Evolutionary conservation across 2,329 filamentous ascomycete species (phyloP), one percentile per base, ranked within the genome.

Genomic region (Keithomyces neogunnii): DNA sequence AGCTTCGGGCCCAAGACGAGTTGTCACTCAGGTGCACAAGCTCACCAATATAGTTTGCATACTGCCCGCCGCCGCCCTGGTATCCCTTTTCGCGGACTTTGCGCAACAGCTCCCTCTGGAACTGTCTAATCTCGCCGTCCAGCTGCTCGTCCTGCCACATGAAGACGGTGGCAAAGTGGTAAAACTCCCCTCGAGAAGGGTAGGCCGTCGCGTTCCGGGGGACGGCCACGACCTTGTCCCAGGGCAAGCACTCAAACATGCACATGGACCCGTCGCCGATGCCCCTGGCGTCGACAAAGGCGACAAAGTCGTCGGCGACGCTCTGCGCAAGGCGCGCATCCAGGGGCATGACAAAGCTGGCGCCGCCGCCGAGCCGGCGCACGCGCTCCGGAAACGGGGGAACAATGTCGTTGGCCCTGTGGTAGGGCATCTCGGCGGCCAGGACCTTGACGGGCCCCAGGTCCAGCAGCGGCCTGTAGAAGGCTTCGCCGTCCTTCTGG

Each of bases 181-280:
- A 72, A 38, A 72, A 71, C 5, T 59, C 59, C 6, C 70, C 72
- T 4, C 74, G 66, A 53, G 71, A 74, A 3, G 72, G 70, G 51
- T 74, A 74, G 0, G 74, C 69, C 5, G 69, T 77, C 1, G 63
- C 66, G 2, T 62, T 54, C 1, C 63, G 55, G 0, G 63, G 57
- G 4, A 73, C 62, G n/a, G 63, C 57, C 1, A 64, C 62, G 29
- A 72, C 62, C 56, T 72, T 69, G 3, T 61, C 57, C 6, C 31
- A 10, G 4, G 51, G 40, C 3, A 53, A 48, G n/a, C 47, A 63
- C 54, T 78, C 74, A 4, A 73, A 68, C 1, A 70, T 60, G 43
- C 62, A 32, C 10, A 54, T 55, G 1, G 61, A 61, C 7, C 31
- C 39, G 28, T 53, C 57, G 19, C 51, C 49, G 54, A 62, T 62